Evolutionary conservation across 352 stramenopile species (phyloP), one percentile per base, ranked within the genome.

Genomic region (Globisporangium paddicum): DNA sequence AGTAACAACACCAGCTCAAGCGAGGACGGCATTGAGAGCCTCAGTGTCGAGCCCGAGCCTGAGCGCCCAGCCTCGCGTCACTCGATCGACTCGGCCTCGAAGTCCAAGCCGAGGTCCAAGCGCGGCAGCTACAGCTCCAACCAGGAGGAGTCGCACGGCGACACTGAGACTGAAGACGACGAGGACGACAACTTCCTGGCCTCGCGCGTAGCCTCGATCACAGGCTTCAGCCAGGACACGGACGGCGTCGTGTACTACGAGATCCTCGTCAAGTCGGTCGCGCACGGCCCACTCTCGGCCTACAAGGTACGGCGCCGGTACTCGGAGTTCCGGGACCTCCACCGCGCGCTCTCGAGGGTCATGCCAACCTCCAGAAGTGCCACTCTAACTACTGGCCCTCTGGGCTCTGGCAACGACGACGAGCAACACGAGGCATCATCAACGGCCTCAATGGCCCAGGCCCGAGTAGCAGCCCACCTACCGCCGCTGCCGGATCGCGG

Each of bases 191-290:
- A 91, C 59, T 91, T 91, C 63, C 74, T 91, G 52, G 78, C 88
- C 62, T 72, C 77, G 42, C 79, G 81, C 25, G 58, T 82, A 19
- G 81, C 77, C 0, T 85, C 73, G 8, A 78, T 91, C 47, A 88
- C 81, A 13, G 81, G 81, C 34, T 91, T 88, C 71, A 87, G 79
- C 40, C 73, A 79, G 38, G 81, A 88, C 58, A 81, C 77, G 0
- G 81, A 91, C 64, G 81, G 79, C 18, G 62, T 91, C 49, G 77
- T 89, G 16, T 91, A 89, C 64, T 91, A 91, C 54, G 81, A 91
- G 62, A 85, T 91, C 58, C 79, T 89, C 32, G 75, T 91, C 51
- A 68, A 77, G 42, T 88, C 75, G 7, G 72, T 63, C 2, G 67
- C 75, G 9, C 74, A 88, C 59, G 81, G 81, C 0, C 81, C 81